These are phyloP conservation scores for Aspergillus ustus DNA, from an alignment of 2,329 filamentous ascomycete species.

Conservation along the genomic window DNA sequence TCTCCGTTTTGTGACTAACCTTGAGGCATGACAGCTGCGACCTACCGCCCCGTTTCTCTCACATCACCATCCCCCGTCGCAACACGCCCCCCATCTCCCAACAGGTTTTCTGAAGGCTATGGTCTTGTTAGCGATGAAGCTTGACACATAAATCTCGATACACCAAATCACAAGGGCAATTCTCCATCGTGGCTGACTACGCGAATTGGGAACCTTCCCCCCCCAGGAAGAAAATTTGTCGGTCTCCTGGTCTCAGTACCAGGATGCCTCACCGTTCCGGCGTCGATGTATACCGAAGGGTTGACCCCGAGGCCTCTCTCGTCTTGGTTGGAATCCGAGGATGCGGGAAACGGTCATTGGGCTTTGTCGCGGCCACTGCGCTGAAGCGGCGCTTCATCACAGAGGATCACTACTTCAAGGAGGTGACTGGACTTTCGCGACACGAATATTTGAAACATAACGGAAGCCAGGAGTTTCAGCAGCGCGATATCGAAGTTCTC, in stretches of 20 bases:
- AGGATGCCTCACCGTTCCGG: conserved; percentile 17
- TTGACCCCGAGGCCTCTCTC: conserved; percentile 46
- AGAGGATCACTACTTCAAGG: conserved; percentile 51
- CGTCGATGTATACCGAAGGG: conserved; percentile 29
- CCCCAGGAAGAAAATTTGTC: conserved; percentile 8
- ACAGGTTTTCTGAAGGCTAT: background rate
- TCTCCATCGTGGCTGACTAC: conserved; percentile 2
- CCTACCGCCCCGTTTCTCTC: background rate
- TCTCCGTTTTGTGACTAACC: background rate
- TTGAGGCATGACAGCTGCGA: conserved; percentile 10
- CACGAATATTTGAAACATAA: conserved; percentile 47
- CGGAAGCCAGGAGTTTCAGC: conserved; percentile 49
- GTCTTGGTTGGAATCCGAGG: conserved; percentile 50
- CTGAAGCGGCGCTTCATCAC: conserved; percentile 50
- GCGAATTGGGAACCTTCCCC: background rate
- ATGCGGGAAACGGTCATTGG: conserved; percentile 50
- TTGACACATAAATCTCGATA: background rate
- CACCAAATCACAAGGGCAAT: background rate
- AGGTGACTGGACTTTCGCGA: conserved; percentile 46
- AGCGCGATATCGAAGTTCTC: conserved; percentile 47
- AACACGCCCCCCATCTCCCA: background rate
- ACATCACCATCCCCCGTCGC: background rate
- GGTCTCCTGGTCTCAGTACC: background rate
- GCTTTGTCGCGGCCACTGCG: conserved; percentile 49
- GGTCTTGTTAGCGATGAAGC: conserved; percentile 1